Percentiles rank a stretch among this genome's conserved stretches.
Conservation (phyloP, 2,329 filamentous ascomycete genomes). For the Cytospora piceae region DNA sequence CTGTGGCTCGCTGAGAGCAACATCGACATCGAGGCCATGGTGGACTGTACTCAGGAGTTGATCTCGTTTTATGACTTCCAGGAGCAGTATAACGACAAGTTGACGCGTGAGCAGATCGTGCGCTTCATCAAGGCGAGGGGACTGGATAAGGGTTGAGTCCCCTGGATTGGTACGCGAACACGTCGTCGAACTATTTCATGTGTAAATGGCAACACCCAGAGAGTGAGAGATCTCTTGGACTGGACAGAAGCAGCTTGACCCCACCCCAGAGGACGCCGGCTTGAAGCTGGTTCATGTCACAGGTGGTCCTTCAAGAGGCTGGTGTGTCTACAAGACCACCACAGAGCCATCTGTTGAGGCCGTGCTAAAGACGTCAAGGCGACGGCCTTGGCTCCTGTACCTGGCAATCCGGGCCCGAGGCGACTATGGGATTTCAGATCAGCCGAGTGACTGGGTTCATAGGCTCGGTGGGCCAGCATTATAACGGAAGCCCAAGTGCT, state of each 20-base stretch:
- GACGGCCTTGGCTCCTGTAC: neutral
- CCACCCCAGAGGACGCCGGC: neutral
- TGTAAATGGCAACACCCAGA: neutral
- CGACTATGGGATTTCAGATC: neutral
- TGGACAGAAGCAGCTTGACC: neutral
- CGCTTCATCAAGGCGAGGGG: slow-evolving; percentile 62
- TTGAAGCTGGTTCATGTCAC: neutral
- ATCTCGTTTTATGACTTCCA: slow-evolving; percentile 82
- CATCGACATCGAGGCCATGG: slow-evolving; percentile 81
- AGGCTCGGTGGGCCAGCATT: neutral
- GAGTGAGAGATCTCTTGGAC: neutral
- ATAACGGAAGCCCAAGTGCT: neutral
- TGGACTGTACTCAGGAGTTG: slow-evolving; percentile 89
- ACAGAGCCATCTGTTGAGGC: neutral
- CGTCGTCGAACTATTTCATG: neutral
- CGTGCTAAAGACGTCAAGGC: neutral
- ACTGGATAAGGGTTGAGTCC: slow-evolving; percentile 50
- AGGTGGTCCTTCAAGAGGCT: neutral
- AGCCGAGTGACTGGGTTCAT: neutral
- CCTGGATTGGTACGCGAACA: neutral
- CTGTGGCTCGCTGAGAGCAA: slow-evolving; percentile 85
- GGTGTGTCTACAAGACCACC: neutral
- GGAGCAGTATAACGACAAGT: slow-evolving; percentile 64
- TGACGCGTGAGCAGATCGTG: slow-evolving; percentile 61
- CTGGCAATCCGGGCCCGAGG: neutral